Base-by-base conservation (phyloP, 2,329 filamentous ascomycete species). In the Phialophora tarda region DNA sequence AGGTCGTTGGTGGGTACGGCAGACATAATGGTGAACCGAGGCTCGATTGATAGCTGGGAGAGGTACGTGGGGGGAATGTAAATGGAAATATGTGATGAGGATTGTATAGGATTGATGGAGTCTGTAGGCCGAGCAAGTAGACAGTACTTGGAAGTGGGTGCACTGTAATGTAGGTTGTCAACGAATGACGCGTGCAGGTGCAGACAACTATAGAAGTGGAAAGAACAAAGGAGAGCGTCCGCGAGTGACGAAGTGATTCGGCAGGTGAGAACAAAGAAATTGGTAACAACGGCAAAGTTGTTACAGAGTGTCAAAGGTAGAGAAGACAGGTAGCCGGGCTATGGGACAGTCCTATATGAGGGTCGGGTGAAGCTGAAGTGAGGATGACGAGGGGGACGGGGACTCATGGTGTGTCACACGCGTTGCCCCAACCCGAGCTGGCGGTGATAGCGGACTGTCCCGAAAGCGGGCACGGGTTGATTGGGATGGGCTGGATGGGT, bases 1-100 rank as follows among this genome's bases (percentile, higher is more conserved):
- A 87, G 79, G 74, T 88, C 85, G 75, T 77, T 75, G 72, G 80
- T 81, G 63, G 77, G 76, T 73, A 81, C 77, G 74, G 78, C 76
- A 10, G 71, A 69, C 75, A 73, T 74, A 55, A 71, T 72, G 56
- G 71, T 44, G 17, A 21, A 44, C 14, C 17, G 17, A 44, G 38
- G 17, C 17, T 21, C 38, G 48, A 28, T 60, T 14, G 60, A 44
- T 58, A 51, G 59, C 47, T 72, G 72, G 73, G 58, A 23, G 57
- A n/a, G 6, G 38, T 44, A 44, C 6, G 34, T 44, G 17, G 17
- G n/a, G n/a, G 38, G 55, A 44, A 24, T 12, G 41, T 53, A 34
- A 55, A 34, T 51, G 21, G 21, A 41, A 57, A 30, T 17, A 44
- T 34, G 21, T 32, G 21, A 62, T 32, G 51, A 62, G 55, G 17